Base-by-base conservation (phyloP, 2,329 filamentous ascomycete species). In the Pseudocercospora musae region DNA sequence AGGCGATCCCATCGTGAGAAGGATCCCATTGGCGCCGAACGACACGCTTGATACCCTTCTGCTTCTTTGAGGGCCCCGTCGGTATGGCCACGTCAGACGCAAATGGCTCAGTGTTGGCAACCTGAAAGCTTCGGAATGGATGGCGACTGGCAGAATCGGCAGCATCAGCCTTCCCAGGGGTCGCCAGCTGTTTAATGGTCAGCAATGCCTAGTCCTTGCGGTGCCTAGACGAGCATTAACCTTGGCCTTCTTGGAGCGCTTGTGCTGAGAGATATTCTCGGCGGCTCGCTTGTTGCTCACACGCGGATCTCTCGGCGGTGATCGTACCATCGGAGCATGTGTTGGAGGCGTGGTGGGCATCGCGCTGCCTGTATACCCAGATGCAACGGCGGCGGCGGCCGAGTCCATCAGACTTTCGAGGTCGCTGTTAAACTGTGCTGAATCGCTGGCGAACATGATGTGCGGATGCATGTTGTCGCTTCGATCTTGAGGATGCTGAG, bases 1-100 rank as follows among this genome's bases (percentile, higher is more conserved):
- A 65, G 13, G 48, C 37, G 10, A 66, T 53, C 18, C 62, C 60
- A 42, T 63, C 62, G 49, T 56, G 60, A 4, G 53, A 13, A 9
- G 58, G 15, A 31, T 66, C 60, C 60, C 62, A 64, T 25, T 66
- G 66, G 27, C 60, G 64, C 13, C 44, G 62, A 2, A 68, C 64
- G 21, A 55, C 57, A 21, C 63, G 58, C 15, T 40, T 55, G 23
- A 50, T 40, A 6, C 44, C n/a, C n/a, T 54, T 37, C 10, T 7
- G 15, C 37, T 40, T 40, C 15, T 40, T 40, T 40, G 37, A 40
- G 15, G 37, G 37, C 4, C 37, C 37, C 2, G 37, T 40, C 15
- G 37, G 37, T 15, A 40, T 40, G 37, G 7, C 37, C n/a, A 40
- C 37, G 7, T 40, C n/a, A 9, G 37, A 8, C 44, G 4, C 13